Base-by-base conservation (phyloP, 2,329 filamentous ascomycete genomes). In the Colletotrichum sidae region DNA sequence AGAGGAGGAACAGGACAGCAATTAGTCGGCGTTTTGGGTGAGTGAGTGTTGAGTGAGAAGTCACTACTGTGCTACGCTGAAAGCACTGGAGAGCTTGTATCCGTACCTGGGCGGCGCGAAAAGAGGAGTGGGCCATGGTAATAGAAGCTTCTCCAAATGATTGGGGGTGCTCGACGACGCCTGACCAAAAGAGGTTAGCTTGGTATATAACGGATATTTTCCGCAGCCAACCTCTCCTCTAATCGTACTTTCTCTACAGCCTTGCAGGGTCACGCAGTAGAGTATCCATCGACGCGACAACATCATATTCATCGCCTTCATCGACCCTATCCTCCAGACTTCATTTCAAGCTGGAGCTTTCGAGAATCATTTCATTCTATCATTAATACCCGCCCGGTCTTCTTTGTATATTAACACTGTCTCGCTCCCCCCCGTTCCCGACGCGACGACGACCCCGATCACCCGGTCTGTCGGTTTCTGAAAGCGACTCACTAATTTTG, bases 231-330 rank as follows among this genome's bases (percentile, higher is more conserved):
- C 62, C 58, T 56, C 39, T 38, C 46, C 39, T 55, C 47, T 37
- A 39, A 35, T 5, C 25, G 3, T 25, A 25, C 57, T 17, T 41
- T 49, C 35, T 56, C 39, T 56, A 47, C 58, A 65, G 62, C 58
- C 62, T 65, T 57, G 62, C 62, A 65, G 56, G 46, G 62, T 25
- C 25, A 25, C 4, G 25, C 51, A 49, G 34, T 41, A 13, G 46
- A 62, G 62, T 52, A 58, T 65, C 52, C 62, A 53, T 65, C 41
- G 52, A 56, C 58, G 52, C 39, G 39, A 45, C 6, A n/a, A 65
- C 62, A 58, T 58, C 58, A 62, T 47, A 15, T 25, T n/a, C 58
- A 55, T 62, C 58, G 25, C 44, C 42, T 38, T 33, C 62, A 62
- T 65, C 52, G 42, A 65, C 4, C 25, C 25, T 5, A 25, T 25